These are phyloP conservation scores for Alternaria burnsii DNA, from an alignment of 2,329 filamentous ascomycete species.

Conservation along the genomic window DNA sequence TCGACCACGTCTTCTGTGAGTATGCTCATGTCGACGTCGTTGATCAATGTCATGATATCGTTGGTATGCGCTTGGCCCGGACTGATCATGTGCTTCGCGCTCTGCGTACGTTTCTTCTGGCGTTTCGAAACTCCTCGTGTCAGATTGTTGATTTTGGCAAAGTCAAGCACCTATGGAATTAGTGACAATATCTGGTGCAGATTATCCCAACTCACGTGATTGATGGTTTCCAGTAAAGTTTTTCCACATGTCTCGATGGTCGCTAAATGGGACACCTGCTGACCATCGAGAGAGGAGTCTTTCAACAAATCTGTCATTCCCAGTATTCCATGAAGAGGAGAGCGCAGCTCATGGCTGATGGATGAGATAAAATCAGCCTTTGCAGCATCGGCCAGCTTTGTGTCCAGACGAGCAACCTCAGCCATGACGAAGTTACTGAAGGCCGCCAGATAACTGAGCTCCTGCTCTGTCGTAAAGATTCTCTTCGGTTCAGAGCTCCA, in stretches of 20 bases:
- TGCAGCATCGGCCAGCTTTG: slow-evolving; percentile 53
- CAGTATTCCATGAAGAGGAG: slow-evolving; percentile 68
- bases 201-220: slow-evolving; percentile 40
- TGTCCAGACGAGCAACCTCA: slow-evolving; percentile 50
- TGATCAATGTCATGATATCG: slow-evolving; percentile 46
- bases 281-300: slow-evolving; percentile 41
- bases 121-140: slow-evolving; percentile 42
- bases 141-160: slow-evolving; percentile 52
- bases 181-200: slow-evolving; percentile 8
- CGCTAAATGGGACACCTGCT: slow-evolving; percentile 53
- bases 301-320: slow-evolving; percentile 52
- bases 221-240: slow-evolving; percentile 53
- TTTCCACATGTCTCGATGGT: slow-evolving; percentile 52
- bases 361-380: slow-evolving; percentile 68
- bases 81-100: slow-evolving; percentile 41
- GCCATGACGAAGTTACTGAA: slow-evolving; percentile 53
- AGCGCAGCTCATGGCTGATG: slow-evolving; percentile 69
- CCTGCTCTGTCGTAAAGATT: slow-evolving; percentile 49
- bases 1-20: slow-evolving; percentile 50
- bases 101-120: slow-evolving; percentile 41
- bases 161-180: slow-evolving; percentile 49
- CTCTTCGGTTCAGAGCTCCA: slow-evolving; percentile 51
- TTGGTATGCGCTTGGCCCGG: slow-evolving; percentile 43
- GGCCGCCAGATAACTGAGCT: slow-evolving; percentile 50
- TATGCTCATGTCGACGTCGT: slow-evolving; percentile 47